These are phyloP conservation scores for Tulasnella sp. DNA, from an alignment of 768 basidiomycete genomes.

Conservation along the genomic window DNA sequence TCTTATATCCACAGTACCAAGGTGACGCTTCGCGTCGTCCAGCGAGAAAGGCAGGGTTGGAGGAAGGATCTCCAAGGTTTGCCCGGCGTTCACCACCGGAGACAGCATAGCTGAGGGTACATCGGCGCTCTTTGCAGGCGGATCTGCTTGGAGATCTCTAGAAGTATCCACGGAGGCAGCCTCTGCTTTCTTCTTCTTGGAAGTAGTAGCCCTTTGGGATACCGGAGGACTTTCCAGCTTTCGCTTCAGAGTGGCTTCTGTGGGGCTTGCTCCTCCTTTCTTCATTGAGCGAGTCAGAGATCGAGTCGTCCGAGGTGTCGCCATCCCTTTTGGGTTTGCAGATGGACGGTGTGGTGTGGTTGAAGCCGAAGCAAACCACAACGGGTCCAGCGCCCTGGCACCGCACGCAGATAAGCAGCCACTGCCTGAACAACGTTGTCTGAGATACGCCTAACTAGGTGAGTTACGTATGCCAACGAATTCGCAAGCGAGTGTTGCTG, in stretches of 20 bases:
- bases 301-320: slow-evolving; percentile 1
- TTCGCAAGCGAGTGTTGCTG: no score
- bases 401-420: no score
- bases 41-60: slow-evolving; percentile 68
- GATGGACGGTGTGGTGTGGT: no score
- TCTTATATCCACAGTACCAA: slow-evolving; percentile 53
- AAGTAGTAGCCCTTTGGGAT: background rate
- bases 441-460: no score
- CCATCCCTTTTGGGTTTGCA: no score
- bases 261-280: background rate
- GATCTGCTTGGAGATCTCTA: background rate
- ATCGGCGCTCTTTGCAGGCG: background rate
- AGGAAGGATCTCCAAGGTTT: slow-evolving; percentile 38
- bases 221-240: background rate
- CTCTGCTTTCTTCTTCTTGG: slow-evolving; percentile 4
- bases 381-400: no score
- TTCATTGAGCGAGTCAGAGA: background rate
- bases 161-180: background rate
- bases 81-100: no score
- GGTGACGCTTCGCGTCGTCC: slow-evolving; percentile 61
- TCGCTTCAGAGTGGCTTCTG: background rate
- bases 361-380: no score
- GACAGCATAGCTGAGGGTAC: no score
- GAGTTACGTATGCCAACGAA: no score
- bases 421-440: no score